A percentile compares a stretch with the other conserved stretches of the same genome.
Evolutionary conservation across 2,329 filamentous ascomycete genomes (phyloP).

Genomic region (Leptosphaerulina australis): DNA sequence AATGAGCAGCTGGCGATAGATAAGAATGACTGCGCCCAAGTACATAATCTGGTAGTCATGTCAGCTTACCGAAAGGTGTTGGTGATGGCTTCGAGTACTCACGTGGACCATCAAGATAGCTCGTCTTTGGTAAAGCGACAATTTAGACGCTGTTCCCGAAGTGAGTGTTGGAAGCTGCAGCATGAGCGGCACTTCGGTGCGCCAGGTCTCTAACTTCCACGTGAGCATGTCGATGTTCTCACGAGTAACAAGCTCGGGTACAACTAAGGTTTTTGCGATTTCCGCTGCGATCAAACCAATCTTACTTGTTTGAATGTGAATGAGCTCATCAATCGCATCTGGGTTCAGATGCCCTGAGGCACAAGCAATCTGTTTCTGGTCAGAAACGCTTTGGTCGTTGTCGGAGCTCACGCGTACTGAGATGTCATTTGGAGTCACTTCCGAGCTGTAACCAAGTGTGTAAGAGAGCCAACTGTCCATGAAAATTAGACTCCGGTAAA

Average conservation of each 20-base stretch:
- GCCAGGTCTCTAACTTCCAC: constrained; percentile 44
- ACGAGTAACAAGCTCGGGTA: constrained; percentile 39
- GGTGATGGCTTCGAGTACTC: constrained; percentile 4
- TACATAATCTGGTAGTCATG: constrained; percentile 43
- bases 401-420: constrained; percentile 27
- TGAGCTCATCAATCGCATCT: constrained; percentile 38
- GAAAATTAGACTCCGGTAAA: constrained; percentile 47
- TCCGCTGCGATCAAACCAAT: constrained; percentile 46
- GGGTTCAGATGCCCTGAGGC: constrained; percentile 17
- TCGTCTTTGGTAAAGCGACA: constrained; percentile 41
- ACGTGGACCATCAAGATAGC: constrained; percentile 49
- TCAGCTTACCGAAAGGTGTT: neutral
- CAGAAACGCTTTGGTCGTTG: constrained; percentile 12
- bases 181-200: constrained; percentile 37
- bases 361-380: constrained; percentile 34
- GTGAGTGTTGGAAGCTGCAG: constrained; percentile 42
- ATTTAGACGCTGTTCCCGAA: constrained; percentile 28
- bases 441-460: constrained; percentile 45
- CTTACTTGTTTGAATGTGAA: constrained; percentile 44
- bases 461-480: constrained; percentile 50
- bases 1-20: constrained; percentile 46
- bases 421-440: constrained; percentile 38
- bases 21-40: constrained; percentile 44
- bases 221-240: constrained; percentile 39
- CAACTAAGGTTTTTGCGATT: constrained; percentile 41